Base-by-base conservation (phyloP, 441 rosid species). In the Gossypium lobatum region DNA sequence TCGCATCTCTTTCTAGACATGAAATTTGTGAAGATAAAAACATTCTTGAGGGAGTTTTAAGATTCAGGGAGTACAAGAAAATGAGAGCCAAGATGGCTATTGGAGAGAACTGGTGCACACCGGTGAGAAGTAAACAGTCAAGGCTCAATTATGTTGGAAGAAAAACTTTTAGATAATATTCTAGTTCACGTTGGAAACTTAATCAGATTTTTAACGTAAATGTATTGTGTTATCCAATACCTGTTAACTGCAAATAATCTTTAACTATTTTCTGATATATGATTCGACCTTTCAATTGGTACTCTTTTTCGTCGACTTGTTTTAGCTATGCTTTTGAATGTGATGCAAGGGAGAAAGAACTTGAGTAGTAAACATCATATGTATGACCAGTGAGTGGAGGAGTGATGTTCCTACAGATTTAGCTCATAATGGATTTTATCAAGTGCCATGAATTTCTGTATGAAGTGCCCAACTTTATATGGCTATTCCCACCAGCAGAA, bases 61-160 rank as follows among this genome's bases (percentile, higher is more conserved):
- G 96, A 80, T 92, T 96, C 64, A 88, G 92, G 71, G 97, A 92
- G 79, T 92, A 90, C 80, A 84, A 80, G 77, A 89, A 83, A 74
- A 81, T 85, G 73, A 82, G 83, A 75, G 89, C 84, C 39, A 85
- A 84, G 70, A 77, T 73, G 85, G 83, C 64, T 73, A 77, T 54
- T 72, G 83, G 73, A 13, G 84, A 82, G 60, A 81, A 62, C 34
- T 73, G 82, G 83, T 78, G 82, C 18, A 2, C 77, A 31, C 76
- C 80, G 13, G 58, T 77, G 60, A 82, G 81, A 78, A 76, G 86
- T 74, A 82, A 77, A 66, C 76, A 85, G 58, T 80, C 85, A 10
- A 77, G 84, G 73, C 76, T 62, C 70, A 80, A 65, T 71, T 45
- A 75, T 17, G 74, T 28, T 10, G 75, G 83, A 48, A 70, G 85